Evolutionary conservation across 2,329 filamentous ascomycete species (phyloP), one percentile per base, ranked within the genome.

Genomic region (Beauveria asiatica): DNA sequence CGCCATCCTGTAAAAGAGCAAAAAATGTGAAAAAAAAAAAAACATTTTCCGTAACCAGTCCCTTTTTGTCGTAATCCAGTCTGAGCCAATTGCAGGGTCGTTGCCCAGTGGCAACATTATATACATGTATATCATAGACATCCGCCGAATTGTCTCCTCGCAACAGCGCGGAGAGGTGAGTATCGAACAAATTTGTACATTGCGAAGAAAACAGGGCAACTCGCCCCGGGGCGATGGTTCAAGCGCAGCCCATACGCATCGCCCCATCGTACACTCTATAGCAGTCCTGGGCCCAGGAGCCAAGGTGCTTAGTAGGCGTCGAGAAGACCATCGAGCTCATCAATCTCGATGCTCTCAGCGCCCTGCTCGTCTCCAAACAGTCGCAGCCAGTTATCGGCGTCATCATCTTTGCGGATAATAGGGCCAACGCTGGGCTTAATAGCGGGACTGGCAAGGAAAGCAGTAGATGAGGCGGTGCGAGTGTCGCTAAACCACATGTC

Each of bases 321-420:
- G 68, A 97, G 83, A 71, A 97, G 83, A 67, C 89, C 85, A 70
- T 97, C 93, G 25, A 97, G 85, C 78, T 99, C 94, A 51, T 96
- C 91, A 53, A 97, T 83, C 72, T 95, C 92, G 66, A 97, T 87
- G 65, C 86, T 89, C 76, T 97, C 94, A 1, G 92, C 92, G 70
- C 86, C 91, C 70, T 81, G 81, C 69, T 88, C 87, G 75, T 84
- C 83, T 66, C 84, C 73, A 53, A 74, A 69, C 25, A 78, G 65
- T 62, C 75, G 77, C 60, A 78, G 65, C 64, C 76, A 76, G 64
- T 65, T 70, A 51, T 75, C 73, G 23, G 68, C 65, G 25, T 75
- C 73, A 17, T 76, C 74, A 17, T 75, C 73, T 65, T 74, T 75
- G 55, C 72, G 69, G 53, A 64, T 57, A 45, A 64, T 66, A 45